Percentiles rank a stretch among this genome's conserved stretches.
These are phyloP conservation scores for Eucalyptus microcorys DNA, from an alignment of 345 rosid genomes.

Conservation along the genomic window DNA sequence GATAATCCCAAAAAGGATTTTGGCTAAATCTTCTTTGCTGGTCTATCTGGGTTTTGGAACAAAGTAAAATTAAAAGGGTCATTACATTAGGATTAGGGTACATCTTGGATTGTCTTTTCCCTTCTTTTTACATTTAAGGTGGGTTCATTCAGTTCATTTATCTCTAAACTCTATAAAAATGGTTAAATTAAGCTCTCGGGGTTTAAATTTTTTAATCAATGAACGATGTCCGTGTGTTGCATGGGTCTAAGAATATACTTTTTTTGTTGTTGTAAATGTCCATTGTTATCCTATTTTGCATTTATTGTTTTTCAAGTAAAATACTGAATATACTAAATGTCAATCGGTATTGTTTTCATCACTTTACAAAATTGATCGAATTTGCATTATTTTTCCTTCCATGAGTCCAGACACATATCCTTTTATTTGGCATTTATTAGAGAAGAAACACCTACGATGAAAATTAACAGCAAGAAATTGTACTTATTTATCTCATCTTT, in stretches of 20 bases:
- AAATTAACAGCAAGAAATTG: background rate
- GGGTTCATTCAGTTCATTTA: background rate
- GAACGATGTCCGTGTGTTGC: background rate
- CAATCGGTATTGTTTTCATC: background rate
- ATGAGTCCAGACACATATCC: background rate
- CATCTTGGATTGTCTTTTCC: background rate
- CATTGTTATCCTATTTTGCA: no score
- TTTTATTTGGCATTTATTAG: background rate
- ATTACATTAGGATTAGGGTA: background rate
- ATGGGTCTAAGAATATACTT: no score
- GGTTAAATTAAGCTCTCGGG: background rate
- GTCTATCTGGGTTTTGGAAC: background rate
- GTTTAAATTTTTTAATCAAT: background rate
- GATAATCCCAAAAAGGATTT: background rate
- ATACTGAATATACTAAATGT: background rate
- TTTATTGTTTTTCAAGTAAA: background rate
- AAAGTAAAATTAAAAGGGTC: background rate
- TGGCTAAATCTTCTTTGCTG: background rate
- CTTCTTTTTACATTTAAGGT: background rate
- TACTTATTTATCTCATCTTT: background rate
- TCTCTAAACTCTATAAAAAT: background rate
- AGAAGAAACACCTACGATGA: background rate
- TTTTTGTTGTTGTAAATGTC: no score
- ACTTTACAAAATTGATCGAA: background rate
- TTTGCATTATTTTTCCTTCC: background rate